phyloP scores from a whole-genome alignment of 371 early-diverging fungal species.

The Mortierella sp. region DNA sequence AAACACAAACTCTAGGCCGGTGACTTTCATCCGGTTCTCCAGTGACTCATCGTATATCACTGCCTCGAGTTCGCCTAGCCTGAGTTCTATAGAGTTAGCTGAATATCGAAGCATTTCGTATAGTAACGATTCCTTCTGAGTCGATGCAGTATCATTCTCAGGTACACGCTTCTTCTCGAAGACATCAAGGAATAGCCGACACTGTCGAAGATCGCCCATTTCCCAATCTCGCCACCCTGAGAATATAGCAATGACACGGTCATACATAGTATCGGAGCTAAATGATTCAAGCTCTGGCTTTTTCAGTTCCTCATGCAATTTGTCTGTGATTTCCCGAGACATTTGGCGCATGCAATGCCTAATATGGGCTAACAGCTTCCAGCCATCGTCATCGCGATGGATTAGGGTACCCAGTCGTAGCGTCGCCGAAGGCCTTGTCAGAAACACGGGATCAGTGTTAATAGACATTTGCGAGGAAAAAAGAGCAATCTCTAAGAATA shows the following conservation, averaged over 20 bases:
- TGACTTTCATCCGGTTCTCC: slow-evolving; percentile 40
- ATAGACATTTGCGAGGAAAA: slow-evolving; percentile 64
- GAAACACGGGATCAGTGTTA: slow-evolving; percentile 76
- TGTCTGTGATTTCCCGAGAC: slow-evolving; percentile 55
- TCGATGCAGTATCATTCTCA: background rate
- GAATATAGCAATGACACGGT: slow-evolving; percentile 64
- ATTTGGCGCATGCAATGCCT: slow-evolving; percentile 72
- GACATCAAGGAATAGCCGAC: slow-evolving; percentile 67
- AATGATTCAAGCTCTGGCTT: slow-evolving; percentile 55
- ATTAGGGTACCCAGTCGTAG: slow-evolving; percentile 75
- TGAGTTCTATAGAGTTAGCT: slow-evolving; percentile 50
- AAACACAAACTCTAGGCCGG: slow-evolving; percentile 40
- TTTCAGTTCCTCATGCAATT: slow-evolving; percentile 64
- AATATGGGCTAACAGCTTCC: slow-evolving; percentile 83
- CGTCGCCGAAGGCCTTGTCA: slow-evolving; percentile 79
- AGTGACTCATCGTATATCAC: slow-evolving; percentile 51
- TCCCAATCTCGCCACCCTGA: slow-evolving; percentile 80
- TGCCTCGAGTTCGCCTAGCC: slow-evolving; percentile 43
- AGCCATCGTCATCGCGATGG: slow-evolving; percentile 79
- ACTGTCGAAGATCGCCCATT: slow-evolving; percentile 62
- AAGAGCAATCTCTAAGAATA: slow-evolving; percentile 71
- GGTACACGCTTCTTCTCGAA: slow-evolving; percentile 55
- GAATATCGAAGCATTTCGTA: slow-evolving; percentile 50
- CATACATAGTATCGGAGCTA: slow-evolving; percentile 64
- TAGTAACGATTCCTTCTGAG: slow-evolving; percentile 32